phyloP scores from a whole-genome alignment of 108 stramenopile species.

The Stephanodiscus triporus region DNA sequence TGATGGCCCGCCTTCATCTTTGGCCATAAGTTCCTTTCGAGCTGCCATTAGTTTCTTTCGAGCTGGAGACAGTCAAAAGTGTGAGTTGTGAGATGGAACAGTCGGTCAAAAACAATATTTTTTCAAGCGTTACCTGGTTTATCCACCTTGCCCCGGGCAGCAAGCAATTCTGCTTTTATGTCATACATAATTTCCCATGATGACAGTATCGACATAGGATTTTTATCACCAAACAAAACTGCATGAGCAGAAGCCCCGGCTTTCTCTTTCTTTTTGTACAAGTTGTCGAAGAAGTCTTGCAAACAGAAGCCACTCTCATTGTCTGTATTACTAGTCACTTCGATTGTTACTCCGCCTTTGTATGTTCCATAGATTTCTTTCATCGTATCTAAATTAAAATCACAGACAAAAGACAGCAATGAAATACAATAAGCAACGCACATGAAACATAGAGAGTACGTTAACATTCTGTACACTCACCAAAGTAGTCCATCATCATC shows the following conservation, averaged over 20 bases:
- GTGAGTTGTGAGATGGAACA: neutral
- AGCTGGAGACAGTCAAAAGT: conserved; percentile 1
- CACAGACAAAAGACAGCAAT: neutral
- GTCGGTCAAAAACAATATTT: conserved; percentile 3
- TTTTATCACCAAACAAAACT: conserved; percentile 6
- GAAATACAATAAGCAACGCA: too few species aligned
- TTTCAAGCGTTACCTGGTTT: neutral
- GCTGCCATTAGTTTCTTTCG: too few species aligned
- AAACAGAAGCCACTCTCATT: conserved; percentile 6
- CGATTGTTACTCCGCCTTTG: neutral
- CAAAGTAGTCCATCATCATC: conserved; percentile 7
- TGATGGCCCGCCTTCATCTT: conserved; percentile 34
- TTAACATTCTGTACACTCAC: neutral
- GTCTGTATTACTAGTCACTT: neutral
- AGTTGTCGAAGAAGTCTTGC: conserved; percentile 14
- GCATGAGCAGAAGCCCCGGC: neutral
- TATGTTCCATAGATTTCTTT: neutral
- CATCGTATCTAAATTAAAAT: neutral
- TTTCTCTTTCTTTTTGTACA: conserved; percentile 2
- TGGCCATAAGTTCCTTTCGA: too few species aligned
- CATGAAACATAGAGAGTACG: neutral
- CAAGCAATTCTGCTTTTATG: conserved; percentile 3
- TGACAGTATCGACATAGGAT: conserved; percentile 5
- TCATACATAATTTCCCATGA: conserved; percentile 20
- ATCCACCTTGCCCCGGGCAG: neutral